Evolutionary conservation across 192 early-diverging fungal species (phyloP).

Genomic region (Backusella parvicylindrica): DNA sequence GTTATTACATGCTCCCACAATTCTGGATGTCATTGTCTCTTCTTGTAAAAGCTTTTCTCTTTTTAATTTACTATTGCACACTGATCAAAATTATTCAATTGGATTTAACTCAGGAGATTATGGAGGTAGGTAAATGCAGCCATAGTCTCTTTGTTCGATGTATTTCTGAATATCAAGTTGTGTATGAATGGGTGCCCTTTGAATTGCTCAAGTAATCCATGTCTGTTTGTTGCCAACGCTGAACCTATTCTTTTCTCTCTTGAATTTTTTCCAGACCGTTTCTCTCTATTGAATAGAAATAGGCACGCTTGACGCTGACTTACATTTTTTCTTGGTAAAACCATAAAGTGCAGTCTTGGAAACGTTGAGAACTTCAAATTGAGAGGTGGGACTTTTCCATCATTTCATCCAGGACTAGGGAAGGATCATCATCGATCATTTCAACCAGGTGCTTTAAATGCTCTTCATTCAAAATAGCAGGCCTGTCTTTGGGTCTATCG

Average conservation of each 20-base stretch:
- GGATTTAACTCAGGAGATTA: too few species aligned
- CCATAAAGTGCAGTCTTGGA: not conserved
- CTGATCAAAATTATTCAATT: too few species aligned
- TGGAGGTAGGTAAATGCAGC: too few species aligned
- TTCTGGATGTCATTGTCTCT: too few species aligned
- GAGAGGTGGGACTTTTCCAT: not conserved
- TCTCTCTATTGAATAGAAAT: not conserved
- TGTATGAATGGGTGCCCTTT: too few species aligned
- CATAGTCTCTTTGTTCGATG: too few species aligned
- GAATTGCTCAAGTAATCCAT: not conserved
- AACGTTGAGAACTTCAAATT: not conserved
- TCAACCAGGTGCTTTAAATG: not conserved
- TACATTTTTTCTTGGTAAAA: not conserved
- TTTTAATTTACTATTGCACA: too few species aligned
- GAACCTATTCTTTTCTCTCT: not conserved
- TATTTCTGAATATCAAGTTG: too few species aligned
- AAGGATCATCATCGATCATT: not conserved
- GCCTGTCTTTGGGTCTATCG: not conserved
- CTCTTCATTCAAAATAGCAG: not conserved
- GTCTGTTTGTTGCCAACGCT: not conserved
- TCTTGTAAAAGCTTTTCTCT: too few species aligned
- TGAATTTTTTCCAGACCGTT: not conserved
- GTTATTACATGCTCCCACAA: too few species aligned
- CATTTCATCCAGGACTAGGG: not conserved
- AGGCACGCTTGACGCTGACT: not conserved